phyloP scores from a whole-genome alignment of 129 eudicot species.

The Centaurea solstitialis region DNA sequence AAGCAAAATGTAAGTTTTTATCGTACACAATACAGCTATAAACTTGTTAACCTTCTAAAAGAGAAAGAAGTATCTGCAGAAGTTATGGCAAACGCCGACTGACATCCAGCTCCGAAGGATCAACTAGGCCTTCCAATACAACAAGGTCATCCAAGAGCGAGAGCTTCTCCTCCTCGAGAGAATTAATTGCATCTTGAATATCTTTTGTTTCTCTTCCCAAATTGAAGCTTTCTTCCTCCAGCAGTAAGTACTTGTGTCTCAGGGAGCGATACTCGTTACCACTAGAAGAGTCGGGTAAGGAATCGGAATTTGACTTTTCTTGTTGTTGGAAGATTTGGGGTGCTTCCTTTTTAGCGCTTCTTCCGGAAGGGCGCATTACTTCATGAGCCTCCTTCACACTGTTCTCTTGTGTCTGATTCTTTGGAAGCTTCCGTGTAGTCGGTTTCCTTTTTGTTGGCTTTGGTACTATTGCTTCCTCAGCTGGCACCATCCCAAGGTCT shows the following conservation, averaged over 20 bases:
- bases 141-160: slow-evolving; percentile 82
- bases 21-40: slow-evolving; percentile 12
- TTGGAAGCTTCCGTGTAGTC: slow-evolving; percentile 40
- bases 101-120: slow-evolving; percentile 62
- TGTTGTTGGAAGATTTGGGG: slow-evolving; percentile 47
- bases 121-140: slow-evolving; percentile 86
- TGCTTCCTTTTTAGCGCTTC: slow-evolving; percentile 40
- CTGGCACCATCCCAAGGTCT: slow-evolving; percentile 51
- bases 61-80: not conserved
- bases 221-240: slow-evolving; percentile 83
- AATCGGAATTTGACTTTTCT: slow-evolving; percentile 58
- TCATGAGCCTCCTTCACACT: slow-evolving; percentile 40
- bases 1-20: slow-evolving; percentile 13
- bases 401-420: slow-evolving; percentile 45
- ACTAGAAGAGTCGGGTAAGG: slow-evolving; percentile 60
- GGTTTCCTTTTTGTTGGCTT: slow-evolving; percentile 66
- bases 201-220: slow-evolving; percentile 65
- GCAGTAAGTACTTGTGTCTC: slow-evolving; percentile 68
- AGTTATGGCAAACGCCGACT: slow-evolving; percentile 31
- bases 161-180: slow-evolving; percentile 84
- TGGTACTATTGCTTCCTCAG: slow-evolving; percentile 37
- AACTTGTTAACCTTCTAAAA: slow-evolving; percentile 8
- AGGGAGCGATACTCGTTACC: slow-evolving; percentile 74
- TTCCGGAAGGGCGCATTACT: slow-evolving; percentile 43
- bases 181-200: slow-evolving; percentile 60